Percentiles rank a stretch among this genome's conserved stretches.
Conservation (phyloP, 192 early-diverging fungal genomes). For the Irineochytrium annulatum region DNA sequence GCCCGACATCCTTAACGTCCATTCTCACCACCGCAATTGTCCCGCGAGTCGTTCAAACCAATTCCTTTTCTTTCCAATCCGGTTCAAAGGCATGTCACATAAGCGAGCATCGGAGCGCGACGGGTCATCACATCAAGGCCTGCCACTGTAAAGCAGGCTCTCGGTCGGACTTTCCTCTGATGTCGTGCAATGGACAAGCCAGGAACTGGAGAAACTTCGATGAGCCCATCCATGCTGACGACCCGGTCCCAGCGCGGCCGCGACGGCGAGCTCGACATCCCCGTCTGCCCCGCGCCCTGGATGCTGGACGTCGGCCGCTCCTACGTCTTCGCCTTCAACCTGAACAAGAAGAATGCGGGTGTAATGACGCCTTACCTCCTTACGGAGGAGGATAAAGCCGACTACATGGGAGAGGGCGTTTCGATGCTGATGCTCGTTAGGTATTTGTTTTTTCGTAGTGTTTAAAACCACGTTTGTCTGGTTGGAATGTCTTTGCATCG, state of each 20-base stretch:
- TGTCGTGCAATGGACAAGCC: no score
- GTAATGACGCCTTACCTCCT: neutral
- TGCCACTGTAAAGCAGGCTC: no score
- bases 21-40: no score
- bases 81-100: no score
- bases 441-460: neutral
- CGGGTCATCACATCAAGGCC: no score
- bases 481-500: neutral
- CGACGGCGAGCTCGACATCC: neutral
- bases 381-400: neutral
- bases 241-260: neutral
- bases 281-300: conserved; percentile 6
- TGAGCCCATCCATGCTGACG: no score
- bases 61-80: no score
- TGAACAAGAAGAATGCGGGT: neutral
- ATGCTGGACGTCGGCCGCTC: neutral
- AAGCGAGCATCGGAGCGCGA: no score
- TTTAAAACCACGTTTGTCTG: neutral
- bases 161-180: no score
- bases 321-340: conserved; percentile 1
- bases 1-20: no score
- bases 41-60: no score
- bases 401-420: neutral
- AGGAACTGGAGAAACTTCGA: no score
- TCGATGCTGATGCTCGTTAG: conserved; percentile 4